A percentile compares a stretch with the other conserved stretches of the same genome.
phyloP scores from a whole-genome alignment of 2,329 filamentous ascomycete species.

The Apiospora rasikravindrae region DNA sequence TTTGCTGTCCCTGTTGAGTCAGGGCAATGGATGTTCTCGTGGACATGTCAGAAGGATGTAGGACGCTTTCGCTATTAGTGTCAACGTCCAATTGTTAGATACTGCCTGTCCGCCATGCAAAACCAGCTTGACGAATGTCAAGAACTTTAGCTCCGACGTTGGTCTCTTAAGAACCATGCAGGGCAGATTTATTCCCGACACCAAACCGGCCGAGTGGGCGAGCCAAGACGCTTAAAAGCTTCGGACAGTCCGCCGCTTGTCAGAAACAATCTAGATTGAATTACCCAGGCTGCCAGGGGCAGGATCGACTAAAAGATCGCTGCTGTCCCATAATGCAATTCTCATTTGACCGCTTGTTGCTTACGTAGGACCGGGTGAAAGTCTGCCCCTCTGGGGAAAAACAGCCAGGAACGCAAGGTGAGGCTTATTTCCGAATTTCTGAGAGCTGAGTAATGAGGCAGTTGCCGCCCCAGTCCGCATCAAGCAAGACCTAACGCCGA shows the following conservation, averaged over 20 bases:
- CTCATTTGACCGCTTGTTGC: constrained; percentile 1
- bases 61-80: too few species aligned
- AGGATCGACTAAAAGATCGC: not conserved
- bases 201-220: not conserved
- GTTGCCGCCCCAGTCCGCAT: not conserved
- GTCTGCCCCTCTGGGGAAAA: not conserved
- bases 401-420: not conserved
- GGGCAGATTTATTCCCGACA: not conserved
- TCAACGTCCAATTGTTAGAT: too few species aligned
- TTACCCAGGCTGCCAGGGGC: not conserved
- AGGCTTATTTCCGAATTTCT: constrained; percentile 4
- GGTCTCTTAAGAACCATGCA: not conserved
- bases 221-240: not conserved
- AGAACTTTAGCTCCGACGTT: not conserved
- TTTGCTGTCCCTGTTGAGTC: too few species aligned
- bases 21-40: too few species aligned
- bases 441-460: not conserved
- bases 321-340: not conserved
- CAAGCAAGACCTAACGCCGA: constrained; percentile 7
- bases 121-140: too few species aligned
- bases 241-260: not conserved
- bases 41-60: too few species aligned
- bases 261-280: not conserved
- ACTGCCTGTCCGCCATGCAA: too few species aligned
- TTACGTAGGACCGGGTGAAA: not conserved